These are phyloP conservation scores for Kregervanrija fluxuum DNA, from an alignment of 805 yeast species.

Conservation along the genomic window DNA sequence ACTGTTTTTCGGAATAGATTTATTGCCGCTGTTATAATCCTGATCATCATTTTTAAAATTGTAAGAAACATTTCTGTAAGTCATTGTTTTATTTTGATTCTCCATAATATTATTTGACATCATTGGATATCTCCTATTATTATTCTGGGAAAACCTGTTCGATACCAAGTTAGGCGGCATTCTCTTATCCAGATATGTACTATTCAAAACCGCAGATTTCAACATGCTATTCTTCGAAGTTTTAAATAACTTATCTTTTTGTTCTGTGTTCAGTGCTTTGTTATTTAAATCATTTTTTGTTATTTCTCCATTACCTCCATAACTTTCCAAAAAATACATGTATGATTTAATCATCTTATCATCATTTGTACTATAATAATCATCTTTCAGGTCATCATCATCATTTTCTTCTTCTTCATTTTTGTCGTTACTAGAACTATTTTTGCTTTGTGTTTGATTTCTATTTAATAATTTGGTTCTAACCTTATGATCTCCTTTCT, in stretches of 20 bases:
- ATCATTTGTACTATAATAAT: constrained; percentile 49
- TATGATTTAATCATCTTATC: constrained; percentile 91
- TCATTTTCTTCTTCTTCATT: constrained; percentile 10
- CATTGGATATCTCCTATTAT: too few relatives aligned
- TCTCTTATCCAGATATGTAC: constrained; percentile 3
- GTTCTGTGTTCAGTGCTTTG: neutral
- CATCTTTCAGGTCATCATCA: constrained; percentile 27
- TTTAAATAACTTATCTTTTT: neutral
- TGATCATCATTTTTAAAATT: neutral
- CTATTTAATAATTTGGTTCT: constrained; percentile 10
- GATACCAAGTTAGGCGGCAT: too few relatives aligned
- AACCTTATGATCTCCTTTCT: constrained; percentile 33
- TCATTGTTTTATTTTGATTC: neutral
- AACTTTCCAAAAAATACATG: constrained; percentile 79
- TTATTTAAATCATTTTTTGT: neutral
- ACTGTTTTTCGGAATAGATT: neutral
- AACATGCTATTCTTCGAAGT: constrained; percentile 10
- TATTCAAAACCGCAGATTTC: constrained; percentile 20
- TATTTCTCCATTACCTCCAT: constrained; percentile 40
- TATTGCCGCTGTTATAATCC: neutral
- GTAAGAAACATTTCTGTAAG: neutral
- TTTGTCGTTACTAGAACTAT: constrained; percentile 8
- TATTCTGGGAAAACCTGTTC: too few relatives aligned
- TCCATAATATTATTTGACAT: neutral
- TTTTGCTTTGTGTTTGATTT: constrained; percentile 17